Conservation (phyloP, 345 rosid species). For the Hibiscus tridactylites region DNA sequence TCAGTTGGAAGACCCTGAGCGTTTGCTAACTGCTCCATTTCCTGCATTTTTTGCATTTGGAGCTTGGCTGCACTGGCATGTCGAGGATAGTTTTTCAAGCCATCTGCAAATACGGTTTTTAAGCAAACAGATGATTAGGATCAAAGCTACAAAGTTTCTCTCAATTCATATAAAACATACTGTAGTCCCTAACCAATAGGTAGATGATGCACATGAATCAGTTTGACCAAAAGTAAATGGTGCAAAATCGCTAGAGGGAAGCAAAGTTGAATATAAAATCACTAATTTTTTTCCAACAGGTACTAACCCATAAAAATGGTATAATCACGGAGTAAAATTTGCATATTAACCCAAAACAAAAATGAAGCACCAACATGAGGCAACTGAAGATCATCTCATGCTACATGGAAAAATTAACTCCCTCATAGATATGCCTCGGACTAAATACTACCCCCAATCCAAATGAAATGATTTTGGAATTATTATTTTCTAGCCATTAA, state of each 20-base stretch:
- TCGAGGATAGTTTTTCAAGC: slow-evolving; percentile 75
- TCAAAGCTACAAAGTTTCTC: background rate
- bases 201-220: background rate
- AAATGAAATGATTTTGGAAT: background rate
- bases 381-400: background rate
- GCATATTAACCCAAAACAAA: background rate
- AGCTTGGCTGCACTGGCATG: slow-evolving; percentile 44
- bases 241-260: too few relatives aligned
- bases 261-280: too few relatives aligned
- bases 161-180: background rate
- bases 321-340: background rate
- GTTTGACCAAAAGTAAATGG: background rate
- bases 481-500: background rate
- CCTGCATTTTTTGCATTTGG: slow-evolving; percentile 79
- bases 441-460: background rate
- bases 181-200: background rate
- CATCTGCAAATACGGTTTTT: slow-evolving; percentile 48
- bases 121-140: background rate
- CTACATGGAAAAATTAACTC: background rate
- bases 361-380: background rate
- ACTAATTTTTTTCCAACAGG: background rate
- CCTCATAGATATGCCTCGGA: background rate
- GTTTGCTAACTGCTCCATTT: slow-evolving; percentile 72
- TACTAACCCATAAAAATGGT: background rate
- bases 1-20: slow-evolving; percentile 79